These are phyloP conservation scores for Auricularia auricula-judae DNA, from an alignment of 768 basidiomycete species.

Conservation along the genomic window DNA sequence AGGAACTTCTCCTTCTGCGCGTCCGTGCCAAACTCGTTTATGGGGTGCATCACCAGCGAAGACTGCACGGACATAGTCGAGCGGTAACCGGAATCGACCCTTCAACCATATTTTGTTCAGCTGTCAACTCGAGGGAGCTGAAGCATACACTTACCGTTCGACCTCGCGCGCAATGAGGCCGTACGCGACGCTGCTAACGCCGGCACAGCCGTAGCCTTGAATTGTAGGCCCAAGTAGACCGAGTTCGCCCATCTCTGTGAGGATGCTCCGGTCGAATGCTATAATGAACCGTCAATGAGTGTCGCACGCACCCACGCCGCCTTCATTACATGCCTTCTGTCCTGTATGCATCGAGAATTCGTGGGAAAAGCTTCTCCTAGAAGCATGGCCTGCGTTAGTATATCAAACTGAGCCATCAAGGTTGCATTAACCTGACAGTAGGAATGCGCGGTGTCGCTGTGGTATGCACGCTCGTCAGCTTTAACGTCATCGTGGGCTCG, in stretches of 20 bases:
- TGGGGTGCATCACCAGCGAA: conserved; percentile 93
- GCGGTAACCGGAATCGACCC: conserved; percentile 93
- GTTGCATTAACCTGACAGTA: conserved; percentile 60
- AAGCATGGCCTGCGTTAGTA: not conserved
- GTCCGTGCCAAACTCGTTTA: conserved; percentile 78
- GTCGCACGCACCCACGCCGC: not conserved
- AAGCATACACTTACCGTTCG: conserved; percentile 46
- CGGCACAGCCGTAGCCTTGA: conserved; percentile 87
- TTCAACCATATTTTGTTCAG: conserved; percentile 18
- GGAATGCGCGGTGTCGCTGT: conserved; percentile 63
- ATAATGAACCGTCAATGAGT: not conserved
- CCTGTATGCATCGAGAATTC: conserved; percentile 80
- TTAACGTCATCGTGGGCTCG: too few relatives aligned
- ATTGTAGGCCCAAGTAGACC: conserved; percentile 91
- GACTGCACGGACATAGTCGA: conserved; percentile 93
- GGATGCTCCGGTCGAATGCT: conserved; percentile 69
- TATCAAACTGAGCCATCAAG: not conserved
- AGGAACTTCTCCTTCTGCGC: conserved; percentile 87
- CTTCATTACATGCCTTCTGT: conserved; percentile 55
- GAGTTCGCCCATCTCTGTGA: conserved; percentile 87
- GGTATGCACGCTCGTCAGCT: conserved; percentile 3
- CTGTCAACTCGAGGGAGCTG: conserved; percentile 7
- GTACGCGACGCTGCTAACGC: conserved; percentile 83
- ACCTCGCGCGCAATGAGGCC: conserved; percentile 91
- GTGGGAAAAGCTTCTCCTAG: conserved; percentile 75